Evolutionary conservation across 2,329 filamentous ascomycete species (phyloP).

Genomic region (Talaromyces sp.): DNA sequence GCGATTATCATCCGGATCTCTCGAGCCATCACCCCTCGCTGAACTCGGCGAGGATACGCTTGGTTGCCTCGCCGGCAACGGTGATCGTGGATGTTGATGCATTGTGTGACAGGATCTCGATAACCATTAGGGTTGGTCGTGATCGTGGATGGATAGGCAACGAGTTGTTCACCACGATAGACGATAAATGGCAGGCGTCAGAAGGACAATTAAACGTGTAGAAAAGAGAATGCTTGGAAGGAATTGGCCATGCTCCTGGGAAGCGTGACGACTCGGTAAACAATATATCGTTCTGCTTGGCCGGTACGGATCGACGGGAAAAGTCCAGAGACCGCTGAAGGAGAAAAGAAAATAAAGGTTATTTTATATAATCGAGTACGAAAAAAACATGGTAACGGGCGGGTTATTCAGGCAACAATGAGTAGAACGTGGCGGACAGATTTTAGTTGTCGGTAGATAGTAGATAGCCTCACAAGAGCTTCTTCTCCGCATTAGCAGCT

Average conservation of each 20-base stretch:
- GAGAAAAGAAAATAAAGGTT: background rate
- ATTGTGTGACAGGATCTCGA: conserved; percentile 47
- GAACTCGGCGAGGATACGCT: conserved; percentile 68
- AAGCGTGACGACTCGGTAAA: conserved; percentile 14
- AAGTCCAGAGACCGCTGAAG: background rate
- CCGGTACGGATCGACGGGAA: background rate
- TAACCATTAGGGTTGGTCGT: conserved; percentile 3
- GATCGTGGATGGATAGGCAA: background rate
- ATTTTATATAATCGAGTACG: conserved; percentile 16
- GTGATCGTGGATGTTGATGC: conserved; percentile 84
- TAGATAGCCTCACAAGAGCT: conserved; percentile 29
- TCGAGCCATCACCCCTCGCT: conserved; percentile 65
- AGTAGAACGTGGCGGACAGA: conserved; percentile 16
- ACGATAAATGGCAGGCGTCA: background rate
- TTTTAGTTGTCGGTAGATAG: conserved; percentile 20
- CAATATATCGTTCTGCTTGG: background rate
- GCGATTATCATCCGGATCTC: conserved; percentile 58
- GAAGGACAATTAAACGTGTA: conserved; percentile 30
- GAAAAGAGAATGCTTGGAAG: conserved; percentile 25
- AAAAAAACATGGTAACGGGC: conserved; percentile 12
- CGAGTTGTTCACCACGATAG: background rate
- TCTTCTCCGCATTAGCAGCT: conserved; percentile 38
- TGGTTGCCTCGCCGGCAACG: conserved; percentile 67
- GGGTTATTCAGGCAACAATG: conserved; percentile 21
- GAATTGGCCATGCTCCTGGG: conserved; percentile 38